Conservation (phyloP, 352 stramenopile species). For the Phytophthora ramorum region DNA sequence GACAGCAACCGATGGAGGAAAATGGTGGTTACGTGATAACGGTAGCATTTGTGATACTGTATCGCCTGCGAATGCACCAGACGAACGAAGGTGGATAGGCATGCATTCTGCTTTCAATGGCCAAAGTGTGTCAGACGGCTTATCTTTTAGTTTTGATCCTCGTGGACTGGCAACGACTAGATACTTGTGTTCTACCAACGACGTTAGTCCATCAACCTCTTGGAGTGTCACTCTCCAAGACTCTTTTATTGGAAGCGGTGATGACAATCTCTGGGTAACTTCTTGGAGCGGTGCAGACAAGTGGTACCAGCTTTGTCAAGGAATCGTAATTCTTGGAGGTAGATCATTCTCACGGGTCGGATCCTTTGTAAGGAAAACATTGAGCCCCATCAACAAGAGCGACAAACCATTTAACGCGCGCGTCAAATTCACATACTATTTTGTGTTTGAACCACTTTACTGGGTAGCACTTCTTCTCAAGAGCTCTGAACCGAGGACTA, state of each 20-base stretch:
- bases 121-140: conserved; percentile 50
- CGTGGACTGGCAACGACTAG: conserved; percentile 49
- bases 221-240: conserved; percentile 58
- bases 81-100: conserved; percentile 55
- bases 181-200: conserved; percentile 73
- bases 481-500: conserved; percentile 43
- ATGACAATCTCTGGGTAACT: conserved; percentile 62
- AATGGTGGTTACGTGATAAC: conserved; percentile 70
- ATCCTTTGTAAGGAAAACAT: conserved; percentile 52
- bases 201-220: conserved; percentile 51
- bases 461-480: conserved; percentile 40
- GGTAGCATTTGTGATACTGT: conserved; percentile 34
- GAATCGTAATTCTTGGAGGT: conserved; percentile 56
- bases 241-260: conserved; percentile 63
- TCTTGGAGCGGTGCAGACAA: conserved; percentile 53
- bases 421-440: conserved; percentile 72
- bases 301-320: conserved; percentile 63
- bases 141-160: conserved; percentile 52
- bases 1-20: conserved; percentile 53
- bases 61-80: conserved; percentile 26
- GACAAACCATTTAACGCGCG: conserved; percentile 49
- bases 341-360: conserved; percentile 36
- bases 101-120: conserved; percentile 55
- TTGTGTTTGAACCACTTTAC: conserved; percentile 53
- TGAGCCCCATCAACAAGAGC: conserved; percentile 34